phyloP scores from a whole-genome alignment of 2,329 filamentous ascomycete genomes.

The Coniochaeta prunicola region DNA sequence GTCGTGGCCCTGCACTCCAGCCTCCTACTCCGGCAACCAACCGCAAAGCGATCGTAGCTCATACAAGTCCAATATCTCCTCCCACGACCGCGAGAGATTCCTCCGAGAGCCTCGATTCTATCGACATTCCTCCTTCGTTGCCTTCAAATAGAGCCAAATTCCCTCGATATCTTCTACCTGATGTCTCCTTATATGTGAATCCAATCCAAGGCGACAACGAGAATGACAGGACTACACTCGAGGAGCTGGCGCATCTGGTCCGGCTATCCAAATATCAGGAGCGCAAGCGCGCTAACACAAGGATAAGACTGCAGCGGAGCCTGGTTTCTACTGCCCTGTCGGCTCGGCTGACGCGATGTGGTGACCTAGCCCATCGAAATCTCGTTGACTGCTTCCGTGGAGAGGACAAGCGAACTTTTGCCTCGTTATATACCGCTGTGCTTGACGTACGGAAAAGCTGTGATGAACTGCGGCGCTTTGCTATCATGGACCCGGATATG shows the following conservation, averaged over 20 bases:
- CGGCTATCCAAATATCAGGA: conserved; percentile 75
- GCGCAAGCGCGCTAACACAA: conserved; percentile 67
- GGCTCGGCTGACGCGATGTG: conserved; percentile 65
- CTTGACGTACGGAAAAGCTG: conserved; percentile 74
- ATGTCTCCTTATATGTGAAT: conserved; percentile 61
- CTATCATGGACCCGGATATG: conserved; percentile 65
- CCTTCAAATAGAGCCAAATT: conserved; percentile 23
- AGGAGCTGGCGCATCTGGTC: conserved; percentile 72
- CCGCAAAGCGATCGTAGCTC: conserved; percentile 43
- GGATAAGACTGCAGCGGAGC: conserved; percentile 66
- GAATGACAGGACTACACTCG: conserved; percentile 60
- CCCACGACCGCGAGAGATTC: conserved; percentile 15
- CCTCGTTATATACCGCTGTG: conserved; percentile 66
- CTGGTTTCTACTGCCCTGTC: conserved; percentile 69
- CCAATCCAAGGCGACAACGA: conserved; percentile 47
- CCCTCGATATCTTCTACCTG: conserved; percentile 52
- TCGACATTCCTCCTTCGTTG: conserved; percentile 20
- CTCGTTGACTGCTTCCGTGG: conserved; percentile 71
- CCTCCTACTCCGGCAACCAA: conserved; percentile 28
- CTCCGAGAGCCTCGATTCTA: conserved; percentile 14
- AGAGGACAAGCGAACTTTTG: conserved; percentile 73
- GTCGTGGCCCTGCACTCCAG: conserved; percentile 30
- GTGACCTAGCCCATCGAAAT: conserved; percentile 67
- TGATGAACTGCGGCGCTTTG: conserved; percentile 64
- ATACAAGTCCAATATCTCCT: conserved; percentile 25